Evolutionary conservation across 768 basidiomycete genomes (phyloP).

Genomic region (Mycena floridula): DNA sequence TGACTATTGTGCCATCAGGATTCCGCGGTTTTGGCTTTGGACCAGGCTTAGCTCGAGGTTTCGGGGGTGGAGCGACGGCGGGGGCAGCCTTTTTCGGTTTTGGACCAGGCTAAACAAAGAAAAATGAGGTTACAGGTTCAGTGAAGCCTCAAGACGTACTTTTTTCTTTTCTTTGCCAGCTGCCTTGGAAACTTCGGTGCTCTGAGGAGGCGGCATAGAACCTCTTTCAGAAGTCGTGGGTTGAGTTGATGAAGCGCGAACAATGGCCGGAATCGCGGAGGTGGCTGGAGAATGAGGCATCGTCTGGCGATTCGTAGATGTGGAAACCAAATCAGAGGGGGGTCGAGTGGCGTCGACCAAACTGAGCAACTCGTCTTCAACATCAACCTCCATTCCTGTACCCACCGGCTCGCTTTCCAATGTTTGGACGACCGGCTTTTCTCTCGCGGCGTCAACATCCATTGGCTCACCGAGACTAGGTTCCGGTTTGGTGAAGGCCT

Average conservation of each 20-base stretch:
- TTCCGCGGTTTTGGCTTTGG: constrained; percentile 11
- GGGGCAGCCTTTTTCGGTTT: constrained; percentile 24
- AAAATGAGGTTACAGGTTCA: constrained; percentile 1
- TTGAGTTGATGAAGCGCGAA: background rate
- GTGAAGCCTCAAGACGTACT: constrained; percentile 6
- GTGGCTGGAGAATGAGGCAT: constrained; percentile 1
- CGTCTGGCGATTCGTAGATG: constrained; percentile 1
- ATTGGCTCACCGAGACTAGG: no score
- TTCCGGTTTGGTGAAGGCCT: no score
- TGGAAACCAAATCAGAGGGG: constrained; percentile 2
- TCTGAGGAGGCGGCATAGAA: constrained; percentile 53
- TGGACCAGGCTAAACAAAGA: constrained; percentile 19
- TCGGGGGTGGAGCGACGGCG: constrained; percentile 10
- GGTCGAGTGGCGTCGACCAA: constrained; percentile 49
- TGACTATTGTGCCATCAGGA: constrained; percentile 9
- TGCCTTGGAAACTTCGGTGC: constrained; percentile 3
- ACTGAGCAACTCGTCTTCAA: constrained; percentile 66
- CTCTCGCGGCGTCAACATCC: constrained; percentile 37
- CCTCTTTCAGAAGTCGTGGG: constrained; percentile 31
- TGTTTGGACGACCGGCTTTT: constrained; percentile 38
- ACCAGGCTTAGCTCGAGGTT: constrained; percentile 10
- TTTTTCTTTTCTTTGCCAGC: constrained; percentile 15
- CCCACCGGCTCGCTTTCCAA: constrained; percentile 14
- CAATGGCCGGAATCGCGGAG: background rate
- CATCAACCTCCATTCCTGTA: constrained; percentile 20